Percentiles rank a stretch among this genome's conserved stretches.
Conservation (phyloP, 2,329 filamentous ascomycete species). For the Golovinomyces cichoracearum region DNA sequence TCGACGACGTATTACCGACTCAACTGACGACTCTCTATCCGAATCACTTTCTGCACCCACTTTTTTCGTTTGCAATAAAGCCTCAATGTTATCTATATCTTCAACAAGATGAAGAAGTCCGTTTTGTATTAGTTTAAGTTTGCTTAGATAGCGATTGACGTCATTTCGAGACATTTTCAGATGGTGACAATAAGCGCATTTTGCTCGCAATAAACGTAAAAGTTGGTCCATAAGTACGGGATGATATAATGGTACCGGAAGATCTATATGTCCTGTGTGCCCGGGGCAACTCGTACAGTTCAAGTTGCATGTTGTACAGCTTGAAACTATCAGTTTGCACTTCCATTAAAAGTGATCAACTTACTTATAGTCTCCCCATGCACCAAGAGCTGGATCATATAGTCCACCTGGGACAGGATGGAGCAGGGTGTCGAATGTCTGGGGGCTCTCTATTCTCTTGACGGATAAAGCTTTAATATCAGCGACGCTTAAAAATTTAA, state of each 20-base stretch:
- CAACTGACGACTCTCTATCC: conserved; percentile 16
- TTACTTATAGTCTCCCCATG: conserved; percentile 65
- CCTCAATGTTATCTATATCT: conserved; percentile 21
- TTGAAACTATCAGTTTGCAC: conserved; percentile 17
- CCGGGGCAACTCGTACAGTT: conserved; percentile 63
- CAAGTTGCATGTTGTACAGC: conserved; percentile 79
- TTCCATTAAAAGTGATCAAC: conserved; percentile 12
- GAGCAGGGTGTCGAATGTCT: conserved; percentile 76
- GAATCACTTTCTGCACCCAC: conserved; percentile 8
- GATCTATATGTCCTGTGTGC: conserved; percentile 82
- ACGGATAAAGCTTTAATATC: conserved; percentile 81
- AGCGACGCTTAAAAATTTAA: conserved; percentile 53
- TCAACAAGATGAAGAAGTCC: conserved; percentile 46
- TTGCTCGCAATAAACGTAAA: conserved; percentile 56
- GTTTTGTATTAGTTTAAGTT: conserved; percentile 61
- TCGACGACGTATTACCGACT: conserved; percentile 27
- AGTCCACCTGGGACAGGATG: conserved; percentile 76
- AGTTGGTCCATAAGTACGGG: conserved; percentile 91
- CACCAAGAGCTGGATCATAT: conserved; percentile 75
- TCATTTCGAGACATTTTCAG: conserved; percentile 55
- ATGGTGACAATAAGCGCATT: conserved; percentile 75
- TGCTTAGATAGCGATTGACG: conserved; percentile 57
- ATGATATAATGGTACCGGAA: conserved; percentile 82
- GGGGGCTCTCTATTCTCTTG: conserved; percentile 76
- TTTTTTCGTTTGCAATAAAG: conserved; percentile 6